Percentiles rank a stretch among this genome's conserved stretches.
Conservation (phyloP, 2,329 filamentous ascomycete genomes). For the Ceratocystiopsis brevicomis region DNA sequence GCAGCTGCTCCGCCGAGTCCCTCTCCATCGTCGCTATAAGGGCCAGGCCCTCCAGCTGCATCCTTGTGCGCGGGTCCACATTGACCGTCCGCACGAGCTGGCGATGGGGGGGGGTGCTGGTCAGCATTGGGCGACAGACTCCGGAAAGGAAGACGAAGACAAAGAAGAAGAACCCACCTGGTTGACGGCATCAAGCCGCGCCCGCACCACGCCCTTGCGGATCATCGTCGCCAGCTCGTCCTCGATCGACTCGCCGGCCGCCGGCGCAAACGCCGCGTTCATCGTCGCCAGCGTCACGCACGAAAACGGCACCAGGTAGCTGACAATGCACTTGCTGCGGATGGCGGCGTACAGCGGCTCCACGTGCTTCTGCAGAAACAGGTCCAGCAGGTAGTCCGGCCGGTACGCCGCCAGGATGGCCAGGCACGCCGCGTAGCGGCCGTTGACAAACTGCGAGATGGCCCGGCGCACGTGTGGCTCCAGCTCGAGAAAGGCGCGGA, state of each 20-base stretch:
- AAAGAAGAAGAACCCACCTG: slow-evolving; percentile 27
- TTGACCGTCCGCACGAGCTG: slow-evolving; percentile 56
- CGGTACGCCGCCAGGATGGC: slow-evolving; percentile 65
- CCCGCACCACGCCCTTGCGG: slow-evolving; percentile 47
- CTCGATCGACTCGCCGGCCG: slow-evolving; percentile 43
- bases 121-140: too few species aligned
- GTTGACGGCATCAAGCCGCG: slow-evolving; percentile 70
- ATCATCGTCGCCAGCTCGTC: slow-evolving; percentile 68
- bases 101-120: too few species aligned
- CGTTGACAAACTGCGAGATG: slow-evolving; percentile 73
- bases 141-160: too few species aligned
- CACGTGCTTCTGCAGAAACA: slow-evolving; percentile 65
- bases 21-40: slow-evolving; percentile 54
- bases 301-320: slow-evolving; percentile 83
- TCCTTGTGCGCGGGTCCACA: slow-evolving; percentile 43
- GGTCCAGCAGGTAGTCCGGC: slow-evolving; percentile 74
- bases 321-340: slow-evolving; percentile 76
- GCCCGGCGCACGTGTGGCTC: slow-evolving; percentile 90
- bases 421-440: slow-evolving; percentile 73
- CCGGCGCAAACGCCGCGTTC: slow-evolving; percentile 50
- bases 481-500: slow-evolving; percentile 75
- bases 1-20: slow-evolving; percentile 55
- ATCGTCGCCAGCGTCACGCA: slow-evolving; percentile 67
- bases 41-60: slow-evolving; percentile 51
- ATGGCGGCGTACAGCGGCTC: slow-evolving; percentile 52